phyloP scores from a whole-genome alignment of 2,329 filamentous ascomycete species.

The Penicillium sp. region DNA sequence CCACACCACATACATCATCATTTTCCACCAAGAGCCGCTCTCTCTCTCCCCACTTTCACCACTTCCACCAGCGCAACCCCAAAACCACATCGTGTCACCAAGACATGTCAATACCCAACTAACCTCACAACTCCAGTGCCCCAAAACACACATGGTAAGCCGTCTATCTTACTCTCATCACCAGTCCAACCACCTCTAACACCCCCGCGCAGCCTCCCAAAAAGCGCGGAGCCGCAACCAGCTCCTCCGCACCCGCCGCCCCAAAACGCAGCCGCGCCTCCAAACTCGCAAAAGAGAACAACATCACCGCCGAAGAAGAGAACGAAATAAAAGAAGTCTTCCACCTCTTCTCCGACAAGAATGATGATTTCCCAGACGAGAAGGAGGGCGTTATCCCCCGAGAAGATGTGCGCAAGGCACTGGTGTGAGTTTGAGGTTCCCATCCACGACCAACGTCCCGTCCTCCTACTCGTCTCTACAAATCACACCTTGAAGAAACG shows the following conservation, averaged over 20 bases:
- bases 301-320: slow-evolving; percentile 78
- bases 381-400: slow-evolving; percentile 67
- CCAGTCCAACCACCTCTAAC: neutral
- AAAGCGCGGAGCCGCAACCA: slow-evolving; percentile 32
- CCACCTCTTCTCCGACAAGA: slow-evolving; percentile 62
- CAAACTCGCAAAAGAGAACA: slow-evolving; percentile 88
- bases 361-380: slow-evolving; percentile 64
- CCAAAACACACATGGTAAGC: slow-evolving; percentile 5
- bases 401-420: slow-evolving; percentile 65
- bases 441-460: neutral
- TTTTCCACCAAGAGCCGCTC: neutral
- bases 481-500: neutral
- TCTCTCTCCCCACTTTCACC: slow-evolving; percentile 2
- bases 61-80: neutral
- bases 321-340: slow-evolving; percentile 89
- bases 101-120: neutral
- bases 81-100: neutral
- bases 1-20: neutral
- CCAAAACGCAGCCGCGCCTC: slow-evolving; percentile 59
- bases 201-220: slow-evolving; percentile 34
- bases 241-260: slow-evolving; percentile 29
- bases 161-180: neutral
- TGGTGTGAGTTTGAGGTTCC: slow-evolving; percentile 62
- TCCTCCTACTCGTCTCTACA: neutral
- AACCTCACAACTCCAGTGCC: neutral